These are phyloP conservation scores for Aspergillus nanangensis DNA, from an alignment of 495 filamentous ascomycete genomes.

Conservation along the genomic window DNA sequence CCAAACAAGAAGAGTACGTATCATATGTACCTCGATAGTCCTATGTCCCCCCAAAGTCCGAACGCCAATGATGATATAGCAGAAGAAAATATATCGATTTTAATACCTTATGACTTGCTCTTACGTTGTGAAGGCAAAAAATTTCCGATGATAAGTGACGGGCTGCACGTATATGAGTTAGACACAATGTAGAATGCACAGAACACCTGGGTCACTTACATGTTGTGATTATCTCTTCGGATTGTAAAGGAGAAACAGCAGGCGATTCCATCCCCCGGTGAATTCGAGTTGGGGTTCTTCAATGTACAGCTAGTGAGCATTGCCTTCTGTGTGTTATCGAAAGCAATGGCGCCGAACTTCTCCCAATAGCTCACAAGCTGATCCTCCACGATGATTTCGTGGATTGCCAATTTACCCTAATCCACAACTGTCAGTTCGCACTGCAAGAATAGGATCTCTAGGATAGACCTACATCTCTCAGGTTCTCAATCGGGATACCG, in stretches of 20 bases:
- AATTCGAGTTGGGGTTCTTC: conserved; percentile 75
- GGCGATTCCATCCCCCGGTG: conserved; percentile 67
- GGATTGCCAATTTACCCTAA: conserved; percentile 89
- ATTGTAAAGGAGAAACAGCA: conserved; percentile 99
- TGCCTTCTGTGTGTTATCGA: conserved; percentile 92
- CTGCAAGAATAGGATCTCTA: neutral
- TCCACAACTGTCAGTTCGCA: conserved; percentile 2
- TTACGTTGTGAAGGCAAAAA: conserved; percentile 65
- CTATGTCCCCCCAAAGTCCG: neutral
- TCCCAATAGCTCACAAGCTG: conserved; percentile 98
- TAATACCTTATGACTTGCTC: too few relatives aligned
- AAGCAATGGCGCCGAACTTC: conserved; percentile 97
- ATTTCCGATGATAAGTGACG: conserved; percentile 92
- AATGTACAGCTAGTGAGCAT: conserved; percentile 92
- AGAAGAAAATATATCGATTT: neutral
- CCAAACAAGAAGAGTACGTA: neutral
- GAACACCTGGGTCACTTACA: conserved; percentile 59
- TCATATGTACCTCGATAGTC: neutral
- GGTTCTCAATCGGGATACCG: conserved; percentile 81
- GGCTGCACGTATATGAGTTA: conserved; percentile 48
- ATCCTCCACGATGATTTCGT: conserved; percentile 92
- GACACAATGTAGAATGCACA: neutral
- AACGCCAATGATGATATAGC: neutral
- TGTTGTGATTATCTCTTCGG: conserved; percentile 87
- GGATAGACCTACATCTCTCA: conserved; percentile 72